Percentiles rank a stretch among this genome's conserved stretches.
Conservation (phyloP, 2,329 filamentous ascomycete species). For the Penicillium sp. region DNA sequence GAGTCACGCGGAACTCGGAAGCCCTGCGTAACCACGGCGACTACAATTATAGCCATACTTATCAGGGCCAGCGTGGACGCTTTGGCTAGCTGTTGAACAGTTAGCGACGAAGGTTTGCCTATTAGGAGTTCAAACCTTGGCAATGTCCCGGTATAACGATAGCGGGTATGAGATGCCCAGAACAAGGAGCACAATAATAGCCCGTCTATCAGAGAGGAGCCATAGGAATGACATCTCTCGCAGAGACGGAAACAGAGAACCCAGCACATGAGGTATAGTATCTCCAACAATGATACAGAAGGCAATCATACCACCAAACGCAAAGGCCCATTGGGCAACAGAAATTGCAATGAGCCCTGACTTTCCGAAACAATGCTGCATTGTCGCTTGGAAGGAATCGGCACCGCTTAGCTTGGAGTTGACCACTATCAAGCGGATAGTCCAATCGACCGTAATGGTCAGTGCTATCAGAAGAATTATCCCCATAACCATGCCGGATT, state of each 20-base stretch:
- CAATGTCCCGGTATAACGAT: conserved; percentile 93
- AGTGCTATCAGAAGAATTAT: conserved; percentile 76
- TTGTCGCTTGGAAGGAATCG: conserved; percentile 92
- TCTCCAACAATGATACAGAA: conserved; percentile 98
- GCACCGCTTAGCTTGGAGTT: conserved; percentile 96
- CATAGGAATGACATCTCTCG: conserved; percentile 75
- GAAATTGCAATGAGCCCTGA: conserved; percentile 87
- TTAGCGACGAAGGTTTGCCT: conserved; percentile 33
- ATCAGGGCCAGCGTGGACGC: conserved; percentile 90
- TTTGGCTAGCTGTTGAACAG: conserved; percentile 75
- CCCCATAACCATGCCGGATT: conserved; percentile 85
- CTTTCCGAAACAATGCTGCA: conserved; percentile 92
- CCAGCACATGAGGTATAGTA: conserved; percentile 88
- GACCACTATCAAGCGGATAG: conserved; percentile 93
- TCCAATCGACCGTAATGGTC: conserved; percentile 93
- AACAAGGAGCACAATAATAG: conserved; percentile 86
- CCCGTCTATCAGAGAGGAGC: conserved; percentile 78
- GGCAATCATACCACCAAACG: conserved; percentile 97
- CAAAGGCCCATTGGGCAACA: conserved; percentile 95
- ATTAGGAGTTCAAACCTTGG: conserved; percentile 68
- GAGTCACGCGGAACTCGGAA: conserved; percentile 72
- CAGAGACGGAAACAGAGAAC: conserved; percentile 79
- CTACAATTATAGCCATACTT: conserved; percentile 88
- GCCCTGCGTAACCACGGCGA: conserved; percentile 86
- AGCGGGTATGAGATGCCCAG: conserved; percentile 87